Percentiles rank a stretch among this genome's conserved stretches.
Conservation (phyloP, 2,329 filamentous ascomycete genomes). For the Pseudogymnoascus sp. region DNA sequence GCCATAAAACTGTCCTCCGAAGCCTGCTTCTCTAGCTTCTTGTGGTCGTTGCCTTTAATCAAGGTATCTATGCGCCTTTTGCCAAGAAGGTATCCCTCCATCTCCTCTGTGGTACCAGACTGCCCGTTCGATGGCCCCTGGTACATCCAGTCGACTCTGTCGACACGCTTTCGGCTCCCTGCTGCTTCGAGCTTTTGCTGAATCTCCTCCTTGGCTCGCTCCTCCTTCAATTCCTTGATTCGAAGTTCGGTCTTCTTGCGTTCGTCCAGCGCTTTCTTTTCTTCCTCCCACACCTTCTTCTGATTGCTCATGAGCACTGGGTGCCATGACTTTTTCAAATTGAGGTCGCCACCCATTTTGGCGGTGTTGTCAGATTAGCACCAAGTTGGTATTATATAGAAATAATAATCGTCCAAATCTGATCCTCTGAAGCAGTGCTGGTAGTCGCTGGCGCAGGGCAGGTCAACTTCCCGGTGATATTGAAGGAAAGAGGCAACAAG, state of each 20-base stretch:
- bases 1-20: slow-evolving; percentile 54
- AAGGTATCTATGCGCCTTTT: slow-evolving; percentile 88
- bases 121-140: slow-evolving; percentile 73
- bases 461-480: not conserved
- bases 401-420: not conserved
- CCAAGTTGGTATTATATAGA: not conserved
- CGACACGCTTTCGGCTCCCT: slow-evolving; percentile 70
- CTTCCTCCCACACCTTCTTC: slow-evolving; percentile 81
- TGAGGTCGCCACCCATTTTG: slow-evolving; percentile 90
- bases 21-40: slow-evolving; percentile 72
- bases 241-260: slow-evolving; percentile 89
- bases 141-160: slow-evolving; percentile 98
- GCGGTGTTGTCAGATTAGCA: slow-evolving; percentile 21
- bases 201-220: slow-evolving; percentile 85
- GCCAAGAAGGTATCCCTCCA: slow-evolving; percentile 86
- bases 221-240: slow-evolving; percentile 87
- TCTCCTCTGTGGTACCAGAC: slow-evolving; percentile 74
- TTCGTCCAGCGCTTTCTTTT: slow-evolving; percentile 87
- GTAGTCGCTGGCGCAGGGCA: not conserved
- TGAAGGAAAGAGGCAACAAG: not conserved
- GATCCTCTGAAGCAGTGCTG: not conserved
- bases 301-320: slow-evolving; percentile 87
- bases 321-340: slow-evolving; percentile 93
- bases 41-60: slow-evolving; percentile 71
- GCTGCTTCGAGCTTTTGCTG: slow-evolving; percentile 83